Evolutionary conservation across 1,284 basidiomycete genomes (phyloP).

Genomic region (Thelephora terrestris): DNA sequence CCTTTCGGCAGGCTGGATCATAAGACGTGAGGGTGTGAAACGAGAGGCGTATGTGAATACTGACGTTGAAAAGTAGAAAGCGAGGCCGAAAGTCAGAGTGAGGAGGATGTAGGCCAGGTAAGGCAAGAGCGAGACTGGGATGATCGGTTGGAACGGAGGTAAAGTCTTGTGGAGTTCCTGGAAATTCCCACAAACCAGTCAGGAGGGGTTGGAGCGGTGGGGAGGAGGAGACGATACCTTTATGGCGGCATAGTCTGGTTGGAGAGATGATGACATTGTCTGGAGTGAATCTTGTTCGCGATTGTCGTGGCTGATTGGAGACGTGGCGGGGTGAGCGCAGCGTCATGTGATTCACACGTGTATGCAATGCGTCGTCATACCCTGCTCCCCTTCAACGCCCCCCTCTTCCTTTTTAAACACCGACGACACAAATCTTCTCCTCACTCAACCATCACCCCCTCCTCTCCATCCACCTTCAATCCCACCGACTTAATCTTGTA

Average conservation of each 20-base stretch:
- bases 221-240: slow-evolving; percentile 24
- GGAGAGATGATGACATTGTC: neutral
- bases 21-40: slow-evolving; percentile 10
- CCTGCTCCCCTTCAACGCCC: too few species aligned
- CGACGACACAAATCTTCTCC: neutral
- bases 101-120: slow-evolving; percentile 68
- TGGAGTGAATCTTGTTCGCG: neutral
- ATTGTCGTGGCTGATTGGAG: neutral
- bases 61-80: slow-evolving; percentile 87
- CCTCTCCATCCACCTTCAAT: neutral
- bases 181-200: neutral
- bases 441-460: neutral
- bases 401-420: neutral
- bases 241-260: slow-evolving; percentile 31
- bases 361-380: too few species aligned
- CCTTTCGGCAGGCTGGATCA: slow-evolving; percentile 57
- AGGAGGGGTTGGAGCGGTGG: neutral
- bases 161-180: slow-evolving; percentile 44
- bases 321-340: neutral
- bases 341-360: too few species aligned
- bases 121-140: slow-evolving; percentile 59
- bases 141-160: slow-evolving; percentile 56
- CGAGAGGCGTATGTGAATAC: slow-evolving; percentile 19
- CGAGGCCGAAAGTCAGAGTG: slow-evolving; percentile 62
- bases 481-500: neutral